Evolutionary conservation across 345 rosid species (phyloP).

Genomic region (Brassica rapa): DNA sequence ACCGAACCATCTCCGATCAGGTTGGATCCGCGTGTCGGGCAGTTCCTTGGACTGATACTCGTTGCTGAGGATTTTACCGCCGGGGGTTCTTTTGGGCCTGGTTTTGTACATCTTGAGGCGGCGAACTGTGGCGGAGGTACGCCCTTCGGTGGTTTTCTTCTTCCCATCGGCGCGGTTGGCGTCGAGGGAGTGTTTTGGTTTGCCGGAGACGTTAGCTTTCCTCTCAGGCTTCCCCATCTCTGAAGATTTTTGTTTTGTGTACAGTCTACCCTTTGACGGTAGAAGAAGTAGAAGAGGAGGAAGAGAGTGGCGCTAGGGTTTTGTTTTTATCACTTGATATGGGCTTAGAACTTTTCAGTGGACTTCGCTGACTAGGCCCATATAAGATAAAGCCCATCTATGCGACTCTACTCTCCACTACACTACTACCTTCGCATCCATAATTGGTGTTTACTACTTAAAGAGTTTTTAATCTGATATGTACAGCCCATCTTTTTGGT

Average conservation of each 20-base stretch:
- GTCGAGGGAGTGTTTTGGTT: conserved; percentile 94
- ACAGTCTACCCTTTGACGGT: background rate
- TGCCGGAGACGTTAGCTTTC: conserved; percentile 74
- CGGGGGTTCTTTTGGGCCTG: conserved; percentile 57
- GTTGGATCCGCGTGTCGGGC: conserved; percentile 77
- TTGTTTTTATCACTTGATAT: background rate
- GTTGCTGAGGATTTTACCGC: conserved; percentile 64
- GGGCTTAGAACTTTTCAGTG: background rate
- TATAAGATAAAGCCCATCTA: background rate
- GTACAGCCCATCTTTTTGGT: no score
- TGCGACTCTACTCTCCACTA: no score
- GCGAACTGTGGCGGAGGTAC: conserved; percentile 72
- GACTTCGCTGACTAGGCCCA: background rate
- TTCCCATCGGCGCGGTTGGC: conserved; percentile 65
- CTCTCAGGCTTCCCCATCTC: conserved; percentile 61
- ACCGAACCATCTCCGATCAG: conserved; percentile 94
- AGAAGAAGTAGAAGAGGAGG: conserved; percentile 6
- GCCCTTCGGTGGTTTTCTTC: conserved; percentile 44
- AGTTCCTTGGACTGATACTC: conserved; percentile 76
- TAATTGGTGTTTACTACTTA: no score
- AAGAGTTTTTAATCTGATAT: no score
- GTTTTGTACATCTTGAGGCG: conserved; percentile 84
- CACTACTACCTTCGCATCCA: no score
- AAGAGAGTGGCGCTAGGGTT: conserved; percentile 31
- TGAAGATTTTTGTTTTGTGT: background rate